A percentile compares a stretch with the other conserved stretches of the same genome.
Conservation (phyloP, 78 protist genomes). For the Monosiga brevicollis region DNA sequence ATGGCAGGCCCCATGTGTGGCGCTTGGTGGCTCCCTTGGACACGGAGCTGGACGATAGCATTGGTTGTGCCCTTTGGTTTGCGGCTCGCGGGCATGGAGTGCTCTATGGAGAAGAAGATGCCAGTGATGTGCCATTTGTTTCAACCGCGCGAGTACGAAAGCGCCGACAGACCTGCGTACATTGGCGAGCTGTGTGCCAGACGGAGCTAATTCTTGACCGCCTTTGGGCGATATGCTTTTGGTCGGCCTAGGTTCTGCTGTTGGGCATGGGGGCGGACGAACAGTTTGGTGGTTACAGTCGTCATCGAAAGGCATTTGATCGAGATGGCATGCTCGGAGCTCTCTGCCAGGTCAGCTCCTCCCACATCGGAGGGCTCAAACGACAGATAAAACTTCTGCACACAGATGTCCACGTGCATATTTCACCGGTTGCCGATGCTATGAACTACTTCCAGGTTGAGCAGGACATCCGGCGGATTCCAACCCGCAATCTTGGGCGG, state of each 20-base stretch:
- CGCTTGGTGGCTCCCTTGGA: constrained; percentile 12
- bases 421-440: constrained; percentile 55
- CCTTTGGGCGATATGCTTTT: background rate
- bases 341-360: background rate
- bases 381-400: constrained; percentile 13
- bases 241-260: constrained; percentile 52
- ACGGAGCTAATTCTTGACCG: background rate
- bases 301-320: constrained; percentile 48
- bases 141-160: background rate
- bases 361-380: background rate
- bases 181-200: background rate
- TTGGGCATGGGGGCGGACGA: constrained; percentile 89
- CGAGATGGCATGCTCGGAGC: constrained; percentile 20
- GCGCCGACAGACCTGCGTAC: background rate
- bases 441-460: no score
- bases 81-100: constrained; percentile 57
- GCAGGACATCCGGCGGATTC: constrained; percentile 6
- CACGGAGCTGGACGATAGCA: constrained; percentile 80
- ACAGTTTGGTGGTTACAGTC: constrained; percentile 75
- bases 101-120: background rate
- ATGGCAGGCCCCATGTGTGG: constrained; percentile 1
- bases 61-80: constrained; percentile 72
- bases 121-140: background rate
- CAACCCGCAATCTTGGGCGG: constrained; percentile 56
- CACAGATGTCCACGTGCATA: constrained; percentile 58